Base-by-base conservation (phyloP, 2,329 filamentous ascomycete genomes). In the Stagonosporopsis vannaccii region DNA sequence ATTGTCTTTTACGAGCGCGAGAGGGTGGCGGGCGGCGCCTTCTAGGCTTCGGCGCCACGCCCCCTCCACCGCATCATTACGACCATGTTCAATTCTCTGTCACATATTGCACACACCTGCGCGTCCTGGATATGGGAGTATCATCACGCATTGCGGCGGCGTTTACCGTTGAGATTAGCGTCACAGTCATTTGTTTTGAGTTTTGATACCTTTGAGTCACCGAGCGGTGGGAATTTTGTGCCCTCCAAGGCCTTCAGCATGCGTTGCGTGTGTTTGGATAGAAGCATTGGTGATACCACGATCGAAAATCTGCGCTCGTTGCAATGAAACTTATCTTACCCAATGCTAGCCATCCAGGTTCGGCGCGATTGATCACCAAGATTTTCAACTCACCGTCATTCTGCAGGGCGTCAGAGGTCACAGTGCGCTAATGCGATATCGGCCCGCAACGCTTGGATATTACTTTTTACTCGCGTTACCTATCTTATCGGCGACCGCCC, bases 1-100 rank as follows among this genome's bases (percentile, higher is more conserved):
- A 83, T 88, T 70, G 81, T 88, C 58, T 88, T 88, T 74, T 88
- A 86, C 70, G 83, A 85, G 75, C 69, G 73, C 28, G 73, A 75
- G 44, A 63, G 68, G 40, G 69, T 73, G 15, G 69, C 72, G 15
- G 68, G 71, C 23, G 71, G 71, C n/a, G 64, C 64, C 12, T 69
- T 68, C 36, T 69, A 61, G 45, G 35, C 35, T 40, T 46, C 17
- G 33, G 41, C 42, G 36, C 32, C 19, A 39, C 19, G 5, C 22
- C 13, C 15, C 15, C 11, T 35, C 12, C 19, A 32, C 30, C 28
- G 23, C n/a, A 44, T 15, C n/a, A 23, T 40, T 20, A 52, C 32
- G 25, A 39, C 26, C 44, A 28, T 32, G 32, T 53, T 58, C 26
- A 12, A 41, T 58, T 52, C 50, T 45, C 30, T 45, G 30, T 58